phyloP scores from a whole-genome alignment of 345 rosid genomes.

The Melaleuca alternifolia region DNA sequence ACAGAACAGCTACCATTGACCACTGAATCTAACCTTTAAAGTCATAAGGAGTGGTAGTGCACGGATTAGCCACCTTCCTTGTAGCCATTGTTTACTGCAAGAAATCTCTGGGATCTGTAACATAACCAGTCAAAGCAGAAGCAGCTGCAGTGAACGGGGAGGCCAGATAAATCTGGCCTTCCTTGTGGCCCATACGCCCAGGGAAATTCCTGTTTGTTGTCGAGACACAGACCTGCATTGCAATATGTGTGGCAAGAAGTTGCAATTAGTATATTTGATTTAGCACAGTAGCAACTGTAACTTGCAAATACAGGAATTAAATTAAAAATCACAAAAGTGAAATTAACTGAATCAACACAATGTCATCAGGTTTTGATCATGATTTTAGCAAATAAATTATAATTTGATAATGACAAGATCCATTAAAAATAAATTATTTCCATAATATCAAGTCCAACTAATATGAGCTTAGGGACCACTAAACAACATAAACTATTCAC shows the following conservation, averaged over 20 bases:
- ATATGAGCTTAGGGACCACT: neutral
- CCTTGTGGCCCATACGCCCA: constrained; percentile 98
- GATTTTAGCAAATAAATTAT: neutral
- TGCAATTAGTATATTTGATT: neutral
- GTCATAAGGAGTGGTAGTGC: neutral
- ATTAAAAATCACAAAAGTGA: neutral
- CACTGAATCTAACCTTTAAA: neutral
- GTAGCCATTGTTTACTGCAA: constrained; percentile 31
- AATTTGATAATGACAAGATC: neutral
- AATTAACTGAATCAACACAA: neutral
- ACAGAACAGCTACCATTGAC: neutral
- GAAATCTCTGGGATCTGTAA: constrained; percentile 98
- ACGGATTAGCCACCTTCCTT: neutral
- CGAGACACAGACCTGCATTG: constrained; percentile 55
- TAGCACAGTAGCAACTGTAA: neutral
- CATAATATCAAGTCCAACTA: neutral
- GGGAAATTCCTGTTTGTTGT: constrained; percentile 99
- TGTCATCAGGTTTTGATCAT: neutral
- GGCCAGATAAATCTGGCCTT: constrained; percentile 94
- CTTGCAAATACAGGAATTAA: neutral
- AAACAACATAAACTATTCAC: neutral
- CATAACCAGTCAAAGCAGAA: constrained; percentile 86
- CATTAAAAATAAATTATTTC: neutral
- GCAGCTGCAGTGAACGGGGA: constrained; percentile 97
- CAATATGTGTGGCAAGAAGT: neutral